phyloP scores from a whole-genome alignment of 192 early-diverging fungal species.

The Gaertneriomyces sp. region DNA sequence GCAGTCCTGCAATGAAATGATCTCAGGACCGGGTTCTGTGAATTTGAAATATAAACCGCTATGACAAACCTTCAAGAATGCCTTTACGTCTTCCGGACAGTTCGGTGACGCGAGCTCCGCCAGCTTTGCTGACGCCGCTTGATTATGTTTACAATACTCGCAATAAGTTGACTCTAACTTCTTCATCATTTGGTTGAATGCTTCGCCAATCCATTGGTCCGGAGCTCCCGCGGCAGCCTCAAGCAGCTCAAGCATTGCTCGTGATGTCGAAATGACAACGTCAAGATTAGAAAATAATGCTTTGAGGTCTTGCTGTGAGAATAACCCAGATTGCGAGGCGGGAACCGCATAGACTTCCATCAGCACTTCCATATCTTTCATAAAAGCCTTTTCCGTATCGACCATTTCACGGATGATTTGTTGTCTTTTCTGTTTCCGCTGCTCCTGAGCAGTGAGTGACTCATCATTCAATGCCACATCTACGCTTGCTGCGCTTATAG shows the following conservation, averaged over 20 bases:
- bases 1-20: conserved; percentile 46
- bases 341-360: conserved; percentile 64
- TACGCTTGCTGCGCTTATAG: no score
- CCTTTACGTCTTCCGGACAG: conserved; percentile 38
- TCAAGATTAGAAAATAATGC: conserved; percentile 77
- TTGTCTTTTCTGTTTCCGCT: conserved; percentile 51
- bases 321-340: conserved; percentile 37
- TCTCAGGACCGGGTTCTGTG: background rate
- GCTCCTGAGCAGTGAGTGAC: background rate
- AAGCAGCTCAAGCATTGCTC: conserved; percentile 62
- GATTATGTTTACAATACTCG: conserved; percentile 75
- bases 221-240: conserved; percentile 49
- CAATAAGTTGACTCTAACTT: conserved; percentile 59
- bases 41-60: conserved; percentile 10
- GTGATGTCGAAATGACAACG: conserved; percentile 64
- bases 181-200: conserved; percentile 40
- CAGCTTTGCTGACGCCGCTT: conserved; percentile 59
- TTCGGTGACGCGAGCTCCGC: conserved; percentile 55
- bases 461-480: no score
- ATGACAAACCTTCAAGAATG: conserved; percentile 44
- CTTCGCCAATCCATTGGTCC: conserved; percentile 49
- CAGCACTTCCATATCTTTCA: conserved; percentile 72
- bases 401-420: conserved; percentile 73
- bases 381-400: conserved; percentile 69
- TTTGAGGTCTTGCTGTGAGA: conserved; percentile 62